Evolutionary conservation across 192 early-diverging fungal species (phyloP), one percentile per base, ranked within the genome.

Genomic region (Dispira simplex): DNA sequence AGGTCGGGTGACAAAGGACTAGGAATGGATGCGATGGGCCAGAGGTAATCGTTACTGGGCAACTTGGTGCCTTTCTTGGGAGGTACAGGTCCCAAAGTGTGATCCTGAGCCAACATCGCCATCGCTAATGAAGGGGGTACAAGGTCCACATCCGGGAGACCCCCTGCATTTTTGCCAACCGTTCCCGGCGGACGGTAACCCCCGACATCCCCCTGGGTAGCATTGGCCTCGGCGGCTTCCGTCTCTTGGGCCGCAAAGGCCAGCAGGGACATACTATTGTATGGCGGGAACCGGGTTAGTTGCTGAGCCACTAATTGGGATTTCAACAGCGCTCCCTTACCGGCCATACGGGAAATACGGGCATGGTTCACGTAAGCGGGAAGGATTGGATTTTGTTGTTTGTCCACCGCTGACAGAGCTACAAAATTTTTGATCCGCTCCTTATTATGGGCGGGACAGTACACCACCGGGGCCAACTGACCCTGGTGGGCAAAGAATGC

Each of bases 371-470:
- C 46, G n/a, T 44, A 62, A 0, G 59, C 59, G n/a, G 59, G 44
- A 13, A 62, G 44, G 9, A 62, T 45, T 43, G 59, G 59, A 12
- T 62, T 25, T 13, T 46, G 44, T 16, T 44, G n/a, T 11, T 45
- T 44, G 14, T 62, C 59, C 16, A 20, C 21, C 4, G 59, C 59
- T 18, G 59, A 62, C 8, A 62, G 59, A 10, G 59, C 59, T 13
- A 62, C 26, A 39, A 62, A 62, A n/a, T 62, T 62, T 21, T 62
- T 62, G 0, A 21, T 21, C 0, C 59, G 59, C 0, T 62, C 59
- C n/a, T 45, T 44, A 39, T 58, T 58, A 25, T 62, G 59, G 18
- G 28, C 43, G 11, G 59, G 59, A n/a, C 59, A 62, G 44, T 62
- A 62, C 44, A 62, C 43, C 44, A 62, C 59, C 1, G 59, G 59